A percentile compares a stretch with the other conserved stretches of the same genome.
These are phyloP conservation scores for Suillus discolor DNA, from an alignment of 768 basidiomycete species.

Conservation along the genomic window DNA sequence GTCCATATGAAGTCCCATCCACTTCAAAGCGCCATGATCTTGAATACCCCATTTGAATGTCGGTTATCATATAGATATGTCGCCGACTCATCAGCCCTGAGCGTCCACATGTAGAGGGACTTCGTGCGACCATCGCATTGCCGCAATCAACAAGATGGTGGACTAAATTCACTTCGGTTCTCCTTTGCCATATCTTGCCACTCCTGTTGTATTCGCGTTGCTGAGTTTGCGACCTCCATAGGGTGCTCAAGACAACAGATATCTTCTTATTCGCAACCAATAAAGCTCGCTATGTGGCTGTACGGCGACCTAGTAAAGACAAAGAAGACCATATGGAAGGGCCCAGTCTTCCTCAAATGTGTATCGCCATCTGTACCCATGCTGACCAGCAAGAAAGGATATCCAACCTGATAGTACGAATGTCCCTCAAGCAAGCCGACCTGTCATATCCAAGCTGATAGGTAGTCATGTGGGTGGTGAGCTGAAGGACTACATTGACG, in stretches of 20 bases:
- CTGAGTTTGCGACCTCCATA: not conserved
- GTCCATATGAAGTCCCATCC: constrained; percentile 56
- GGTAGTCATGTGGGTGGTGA: not conserved
- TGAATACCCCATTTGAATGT: constrained; percentile 64
- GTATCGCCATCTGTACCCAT: not conserved
- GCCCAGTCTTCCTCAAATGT: not conserved
- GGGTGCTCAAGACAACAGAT: not conserved
- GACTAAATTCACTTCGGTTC: constrained; percentile 56
- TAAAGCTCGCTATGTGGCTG: not conserved
- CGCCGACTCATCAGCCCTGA: constrained; percentile 59
- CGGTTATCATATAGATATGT: constrained; percentile 65
- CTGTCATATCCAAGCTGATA: not conserved
- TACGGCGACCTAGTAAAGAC: not conserved
- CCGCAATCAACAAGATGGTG: constrained; percentile 59
- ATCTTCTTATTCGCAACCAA: not conserved
- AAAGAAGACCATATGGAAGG: not conserved
- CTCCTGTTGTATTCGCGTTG: no score
- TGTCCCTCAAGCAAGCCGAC: not conserved
- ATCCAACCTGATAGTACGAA: not conserved
- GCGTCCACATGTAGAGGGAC: constrained; percentile 57
- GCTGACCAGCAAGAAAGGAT: not conserved
- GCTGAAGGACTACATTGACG: not conserved
- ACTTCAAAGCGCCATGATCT: constrained; percentile 77
- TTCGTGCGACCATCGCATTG: not conserved
- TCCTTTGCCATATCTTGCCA: no score